phyloP scores from a whole-genome alignment of 352 stramenopile species.

The Halophytophthora polymorphica region DNA sequence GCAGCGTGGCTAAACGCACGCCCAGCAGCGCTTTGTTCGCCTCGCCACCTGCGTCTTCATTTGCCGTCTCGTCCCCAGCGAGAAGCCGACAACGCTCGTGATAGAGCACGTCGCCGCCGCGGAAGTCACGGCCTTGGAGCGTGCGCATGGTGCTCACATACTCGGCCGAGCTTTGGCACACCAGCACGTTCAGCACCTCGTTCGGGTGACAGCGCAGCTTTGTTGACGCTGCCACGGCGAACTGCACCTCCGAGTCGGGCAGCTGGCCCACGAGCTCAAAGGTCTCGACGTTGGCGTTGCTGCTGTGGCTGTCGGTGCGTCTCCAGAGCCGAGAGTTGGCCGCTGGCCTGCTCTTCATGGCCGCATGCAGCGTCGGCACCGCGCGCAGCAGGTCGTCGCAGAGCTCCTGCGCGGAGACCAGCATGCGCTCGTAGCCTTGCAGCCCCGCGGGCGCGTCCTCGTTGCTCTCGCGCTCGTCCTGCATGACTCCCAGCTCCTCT shows the following conservation, averaged over 20 bases:
- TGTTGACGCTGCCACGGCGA: conserved; percentile 34
- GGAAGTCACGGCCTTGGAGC: conserved; percentile 31
- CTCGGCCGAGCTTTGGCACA: conserved; percentile 28
- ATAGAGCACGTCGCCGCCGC: conserved; percentile 32
- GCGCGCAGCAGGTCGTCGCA: conserved; percentile 25
- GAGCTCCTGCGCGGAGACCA: conserved; percentile 26
- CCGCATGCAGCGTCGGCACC: conserved; percentile 30
- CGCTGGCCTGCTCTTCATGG: conserved; percentile 16
- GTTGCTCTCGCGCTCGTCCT: background rate
- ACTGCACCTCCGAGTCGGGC: conserved; percentile 31
- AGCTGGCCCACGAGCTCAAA: conserved; percentile 35
- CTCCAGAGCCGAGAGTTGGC: conserved; percentile 25
- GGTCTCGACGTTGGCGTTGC: conserved; percentile 29
- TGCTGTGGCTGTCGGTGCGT: conserved; percentile 9
- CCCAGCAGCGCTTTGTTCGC: conserved; percentile 17
- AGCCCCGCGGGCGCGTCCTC: background rate
- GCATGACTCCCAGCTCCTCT: too few relatives aligned
- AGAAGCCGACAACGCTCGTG: conserved; percentile 27
- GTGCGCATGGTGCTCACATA: conserved; percentile 35
- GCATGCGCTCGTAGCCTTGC: conserved; percentile 3
- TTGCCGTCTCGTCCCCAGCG: conserved; percentile 1
- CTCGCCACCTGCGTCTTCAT: background rate
- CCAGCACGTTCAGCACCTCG: conserved; percentile 47
- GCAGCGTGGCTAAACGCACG: conserved; percentile 19
- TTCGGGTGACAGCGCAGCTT: conserved; percentile 48